phyloP scores from a whole-genome alignment of 139 green algal genomes.

The Desmodesmus armatus region DNA sequence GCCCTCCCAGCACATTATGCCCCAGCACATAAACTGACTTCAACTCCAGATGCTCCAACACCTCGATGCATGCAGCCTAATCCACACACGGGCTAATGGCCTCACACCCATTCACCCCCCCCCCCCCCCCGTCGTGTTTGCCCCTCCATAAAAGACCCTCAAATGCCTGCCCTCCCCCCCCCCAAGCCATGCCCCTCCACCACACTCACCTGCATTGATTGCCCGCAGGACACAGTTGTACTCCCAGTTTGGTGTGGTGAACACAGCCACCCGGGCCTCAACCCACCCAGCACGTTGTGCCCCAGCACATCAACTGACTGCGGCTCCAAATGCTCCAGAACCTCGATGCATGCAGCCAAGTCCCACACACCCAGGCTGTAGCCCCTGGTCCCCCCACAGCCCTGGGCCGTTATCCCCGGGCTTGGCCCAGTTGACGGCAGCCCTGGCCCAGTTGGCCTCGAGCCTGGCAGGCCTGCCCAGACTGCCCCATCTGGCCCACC shows the following conservation, averaged over 20 bases:
- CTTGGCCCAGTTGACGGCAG: too few relatives aligned
- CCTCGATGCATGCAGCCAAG: slow-evolving; percentile 35
- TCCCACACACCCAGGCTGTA: slow-evolving; percentile 18
- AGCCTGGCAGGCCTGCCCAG: too few relatives aligned
- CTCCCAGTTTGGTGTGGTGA: slow-evolving; percentile 42
- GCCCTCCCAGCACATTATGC: slow-evolving; percentile 14
- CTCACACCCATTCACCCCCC: too few relatives aligned
- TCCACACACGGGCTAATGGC: too few relatives aligned
- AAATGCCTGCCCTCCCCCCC: too few relatives aligned
- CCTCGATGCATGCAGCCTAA: slow-evolving; percentile 33
- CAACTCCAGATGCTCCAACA: slow-evolving; percentile 29
- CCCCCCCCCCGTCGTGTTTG: too few relatives aligned
- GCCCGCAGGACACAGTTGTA: slow-evolving; percentile 28
- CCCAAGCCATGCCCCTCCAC: too few relatives aligned
- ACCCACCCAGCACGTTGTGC: slow-evolving; percentile 9
- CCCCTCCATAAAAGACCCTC: too few relatives aligned
- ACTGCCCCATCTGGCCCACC: too few relatives aligned
- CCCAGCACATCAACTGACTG: slow-evolving; percentile 7
- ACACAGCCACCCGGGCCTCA: slow-evolving; percentile 15
- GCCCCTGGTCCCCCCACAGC: neutral
- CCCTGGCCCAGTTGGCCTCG: too few relatives aligned
- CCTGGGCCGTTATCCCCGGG: neutral
- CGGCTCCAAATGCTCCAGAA: slow-evolving; percentile 33
- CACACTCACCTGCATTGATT: neutral
- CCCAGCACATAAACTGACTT: slow-evolving; percentile 7